phyloP scores from a whole-genome alignment of 176 grass and related monocot genomes.

The Oryza nivara region DNA sequence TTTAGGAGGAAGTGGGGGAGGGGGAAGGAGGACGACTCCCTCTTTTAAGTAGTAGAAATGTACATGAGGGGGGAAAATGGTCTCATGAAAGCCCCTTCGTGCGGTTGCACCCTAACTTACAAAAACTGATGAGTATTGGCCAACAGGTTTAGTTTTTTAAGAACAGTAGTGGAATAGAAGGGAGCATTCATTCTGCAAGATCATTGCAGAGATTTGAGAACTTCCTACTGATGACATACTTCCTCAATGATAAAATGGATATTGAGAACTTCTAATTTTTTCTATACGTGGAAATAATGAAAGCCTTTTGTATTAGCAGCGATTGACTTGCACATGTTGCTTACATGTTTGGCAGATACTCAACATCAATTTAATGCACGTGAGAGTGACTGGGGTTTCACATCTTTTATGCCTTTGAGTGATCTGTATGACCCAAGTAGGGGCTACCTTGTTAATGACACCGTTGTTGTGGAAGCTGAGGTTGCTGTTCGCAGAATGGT shows the following conservation, averaged over 20 bases:
- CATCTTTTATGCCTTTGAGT: conserved; percentile 98
- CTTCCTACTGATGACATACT: neutral
- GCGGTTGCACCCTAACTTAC: neutral
- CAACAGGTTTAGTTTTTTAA: neutral
- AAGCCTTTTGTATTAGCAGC: neutral
- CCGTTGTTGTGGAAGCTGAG: conserved; percentile 82
- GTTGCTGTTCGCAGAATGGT: conserved; percentile 84
- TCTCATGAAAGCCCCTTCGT: neutral
- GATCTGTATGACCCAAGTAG: conserved; percentile 90
- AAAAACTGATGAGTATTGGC: neutral
- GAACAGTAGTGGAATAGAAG: neutral
- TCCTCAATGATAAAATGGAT: neutral
- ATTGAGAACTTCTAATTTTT: neutral
- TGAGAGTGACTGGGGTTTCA: conserved; percentile 98
- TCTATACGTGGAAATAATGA: conserved; percentile 4
- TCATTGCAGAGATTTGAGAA: neutral
- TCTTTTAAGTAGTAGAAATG: neutral
- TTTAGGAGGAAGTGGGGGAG: too few species aligned
- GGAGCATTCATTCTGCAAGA: neutral
- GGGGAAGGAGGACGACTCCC: too few species aligned
- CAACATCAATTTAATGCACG: conserved; percentile 99
- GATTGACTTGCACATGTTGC: conserved; percentile 17
- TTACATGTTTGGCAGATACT: conserved; percentile 69
- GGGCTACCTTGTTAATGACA: conserved; percentile 92
- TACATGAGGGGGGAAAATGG: neutral